phyloP scores from a whole-genome alignment of 345 rosid species.

The Noccaea bulbosa region DNA sequence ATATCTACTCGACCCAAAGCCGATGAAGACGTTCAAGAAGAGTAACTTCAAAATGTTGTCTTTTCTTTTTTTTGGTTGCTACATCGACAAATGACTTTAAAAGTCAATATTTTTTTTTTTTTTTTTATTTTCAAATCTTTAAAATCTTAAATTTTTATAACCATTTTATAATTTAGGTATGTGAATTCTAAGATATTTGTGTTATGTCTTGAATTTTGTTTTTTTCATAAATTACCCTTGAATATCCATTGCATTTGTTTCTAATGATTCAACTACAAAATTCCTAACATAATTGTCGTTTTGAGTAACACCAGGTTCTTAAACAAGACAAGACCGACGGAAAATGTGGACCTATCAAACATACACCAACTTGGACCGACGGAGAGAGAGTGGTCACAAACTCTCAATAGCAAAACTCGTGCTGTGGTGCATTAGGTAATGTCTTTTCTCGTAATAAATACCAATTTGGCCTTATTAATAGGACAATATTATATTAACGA shows the following conservation, averaged over 20 bases:
- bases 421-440: too few species aligned
- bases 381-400: too few species aligned
- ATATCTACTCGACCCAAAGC: constrained; percentile 70
- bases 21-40: constrained; percentile 31
- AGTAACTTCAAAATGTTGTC: constrained; percentile 21
- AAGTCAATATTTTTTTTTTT: constrained; percentile 3
- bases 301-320: too few species aligned
- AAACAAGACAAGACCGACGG: background rate
- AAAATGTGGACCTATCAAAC: too few species aligned
- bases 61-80: background rate
- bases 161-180: background rate
- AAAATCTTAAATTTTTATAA: background rate
- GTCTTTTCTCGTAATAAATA: too few species aligned
- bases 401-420: too few species aligned
- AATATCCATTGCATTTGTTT: background rate
- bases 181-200: background rate
- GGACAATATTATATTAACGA: too few species aligned
- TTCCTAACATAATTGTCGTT: too few species aligned
- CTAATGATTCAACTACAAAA: background rate
- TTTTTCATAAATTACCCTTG: background rate
- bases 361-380: too few species aligned
- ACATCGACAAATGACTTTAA: background rate
- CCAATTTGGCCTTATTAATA: too few species aligned
- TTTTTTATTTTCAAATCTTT: constrained; percentile 1
- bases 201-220: background rate